phyloP scores from a whole-genome alignment of 768 basidiomycete genomes.

The Russula sp. region DNA sequence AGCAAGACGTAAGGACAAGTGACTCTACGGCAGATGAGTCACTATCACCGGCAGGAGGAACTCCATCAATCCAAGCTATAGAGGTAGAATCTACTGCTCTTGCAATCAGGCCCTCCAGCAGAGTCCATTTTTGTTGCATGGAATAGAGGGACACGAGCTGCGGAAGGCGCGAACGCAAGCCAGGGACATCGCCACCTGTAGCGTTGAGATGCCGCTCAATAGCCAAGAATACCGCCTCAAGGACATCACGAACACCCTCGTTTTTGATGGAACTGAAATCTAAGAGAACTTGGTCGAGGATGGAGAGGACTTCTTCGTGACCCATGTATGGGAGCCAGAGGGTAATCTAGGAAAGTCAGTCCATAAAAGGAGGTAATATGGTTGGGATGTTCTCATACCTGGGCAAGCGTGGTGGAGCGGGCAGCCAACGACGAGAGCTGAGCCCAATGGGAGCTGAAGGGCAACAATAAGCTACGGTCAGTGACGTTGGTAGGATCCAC shows the following conservation, averaged over 20 bases:
- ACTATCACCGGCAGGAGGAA: not conserved
- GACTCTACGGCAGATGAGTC: conserved; percentile 2
- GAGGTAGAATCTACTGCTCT: conserved; percentile 1
- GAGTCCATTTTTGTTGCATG: not conserved
- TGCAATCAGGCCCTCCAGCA: conserved; percentile 14
- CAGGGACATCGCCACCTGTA: not conserved
- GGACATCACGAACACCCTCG: not conserved
- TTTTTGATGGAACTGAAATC: not conserved
- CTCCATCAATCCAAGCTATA: conserved; percentile 13
- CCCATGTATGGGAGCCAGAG: conserved; percentile 55
- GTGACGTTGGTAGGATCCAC: not conserved
- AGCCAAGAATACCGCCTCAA: conserved; percentile 3
- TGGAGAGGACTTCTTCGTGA: conserved; percentile 33
- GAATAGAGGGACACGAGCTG: conserved; percentile 12
- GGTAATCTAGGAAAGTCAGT: conserved; percentile 17
- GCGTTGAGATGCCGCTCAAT: conserved; percentile 10
- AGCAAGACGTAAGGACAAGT: conserved; percentile 1
- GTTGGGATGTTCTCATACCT: conserved; percentile 2
- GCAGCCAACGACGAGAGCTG: not conserved
- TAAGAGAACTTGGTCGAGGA: conserved; percentile 33
- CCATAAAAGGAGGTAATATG: not conserved
- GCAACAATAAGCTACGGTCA: conserved; percentile 14
- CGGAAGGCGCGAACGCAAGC: conserved; percentile 11
- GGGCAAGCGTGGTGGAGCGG: not conserved
- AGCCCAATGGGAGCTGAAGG: conserved; percentile 15